A percentile compares a stretch with the other conserved stretches of the same genome.
These are phyloP conservation scores for Mycena sp. DNA, from an alignment of 1,284 basidiomycete genomes.

Conservation along the genomic window DNA sequence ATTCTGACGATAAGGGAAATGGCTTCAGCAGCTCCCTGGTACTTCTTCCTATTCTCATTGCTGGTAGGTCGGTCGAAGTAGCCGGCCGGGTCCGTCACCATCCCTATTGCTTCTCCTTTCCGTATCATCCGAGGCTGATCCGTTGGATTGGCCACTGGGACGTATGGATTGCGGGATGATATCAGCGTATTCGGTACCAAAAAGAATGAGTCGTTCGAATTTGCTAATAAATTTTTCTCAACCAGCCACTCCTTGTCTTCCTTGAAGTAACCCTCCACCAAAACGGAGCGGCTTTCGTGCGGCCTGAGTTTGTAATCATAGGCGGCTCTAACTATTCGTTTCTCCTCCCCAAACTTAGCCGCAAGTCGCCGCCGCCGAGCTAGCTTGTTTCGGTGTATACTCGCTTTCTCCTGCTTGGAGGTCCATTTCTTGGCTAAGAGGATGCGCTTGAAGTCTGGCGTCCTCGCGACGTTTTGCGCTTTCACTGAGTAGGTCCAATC, in stretches of 20 bases:
- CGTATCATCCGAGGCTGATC: slow-evolving; percentile 8
- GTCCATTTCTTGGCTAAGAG: neutral
- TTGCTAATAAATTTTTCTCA: slow-evolving; percentile 13
- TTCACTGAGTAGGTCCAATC: neutral
- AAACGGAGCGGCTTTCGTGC: neutral
- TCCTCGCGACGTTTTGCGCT: neutral
- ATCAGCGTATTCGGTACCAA: slow-evolving; percentile 11
- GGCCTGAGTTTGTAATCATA: neutral
- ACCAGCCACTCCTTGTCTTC: slow-evolving; percentile 18
- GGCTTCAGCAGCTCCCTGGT: neutral
- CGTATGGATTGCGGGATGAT: neutral
- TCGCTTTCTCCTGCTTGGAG: neutral
- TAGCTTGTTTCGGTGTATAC: neutral
- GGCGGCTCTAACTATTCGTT: neutral
- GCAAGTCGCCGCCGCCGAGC: neutral
- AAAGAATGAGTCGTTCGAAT: slow-evolving; percentile 14
- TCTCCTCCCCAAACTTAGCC: neutral
- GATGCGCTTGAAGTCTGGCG: neutral
- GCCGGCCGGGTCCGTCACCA: neutral
- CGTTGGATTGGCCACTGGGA: slow-evolving; percentile 4
- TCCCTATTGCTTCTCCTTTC: neutral
- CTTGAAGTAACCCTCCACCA: slow-evolving; percentile 10
- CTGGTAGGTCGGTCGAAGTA: slow-evolving; percentile 3
- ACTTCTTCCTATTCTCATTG: neutral
- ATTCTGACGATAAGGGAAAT: neutral